Conservation (phyloP, 1,139 yeast species). For the Arxiozyma telluris region DNA sequence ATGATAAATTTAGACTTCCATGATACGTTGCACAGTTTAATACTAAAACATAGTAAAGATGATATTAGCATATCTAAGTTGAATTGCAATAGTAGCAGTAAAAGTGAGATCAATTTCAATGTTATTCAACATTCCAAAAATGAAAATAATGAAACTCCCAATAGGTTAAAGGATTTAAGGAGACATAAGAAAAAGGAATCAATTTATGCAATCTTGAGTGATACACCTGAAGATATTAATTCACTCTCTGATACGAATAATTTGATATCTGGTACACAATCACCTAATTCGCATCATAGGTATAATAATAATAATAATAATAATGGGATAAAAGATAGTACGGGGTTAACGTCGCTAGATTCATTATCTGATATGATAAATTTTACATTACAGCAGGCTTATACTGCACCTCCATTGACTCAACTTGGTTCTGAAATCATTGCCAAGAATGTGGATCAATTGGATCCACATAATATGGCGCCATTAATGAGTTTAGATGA, state of each 20-base stretch:
- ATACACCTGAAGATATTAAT: not conserved
- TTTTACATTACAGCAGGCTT: conserved; percentile 15
- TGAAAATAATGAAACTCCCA: not conserved
- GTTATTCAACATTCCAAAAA: not conserved
- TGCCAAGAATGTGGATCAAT: conserved; percentile 24
- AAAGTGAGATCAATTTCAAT: not conserved
- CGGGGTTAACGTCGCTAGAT: conserved; percentile 1
- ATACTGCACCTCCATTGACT: conserved; percentile 19
- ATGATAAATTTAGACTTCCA: conserved; percentile 60
- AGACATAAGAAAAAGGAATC: not conserved
- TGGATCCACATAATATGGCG: conserved; percentile 20
- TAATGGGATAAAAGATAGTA: not conserved
- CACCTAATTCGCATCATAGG: not conserved
- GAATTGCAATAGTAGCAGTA: not conserved
- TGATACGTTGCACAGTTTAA: conserved; percentile 50
- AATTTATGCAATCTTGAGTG: not conserved
- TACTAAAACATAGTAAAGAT: conserved; percentile 40
- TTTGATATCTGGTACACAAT: not conserved
- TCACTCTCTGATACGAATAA: not conserved
- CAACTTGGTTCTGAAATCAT: conserved; percentile 20
- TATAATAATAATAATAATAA: not conserved
- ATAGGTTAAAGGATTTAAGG: not conserved
- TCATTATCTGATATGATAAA: conserved; percentile 13
- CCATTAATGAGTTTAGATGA: conserved; percentile 23
- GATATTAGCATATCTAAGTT: not conserved